These are phyloP conservation scores for Lathyrus sativus DNA, from an alignment of 306 rosid genomes.

Conservation along the genomic window DNA sequence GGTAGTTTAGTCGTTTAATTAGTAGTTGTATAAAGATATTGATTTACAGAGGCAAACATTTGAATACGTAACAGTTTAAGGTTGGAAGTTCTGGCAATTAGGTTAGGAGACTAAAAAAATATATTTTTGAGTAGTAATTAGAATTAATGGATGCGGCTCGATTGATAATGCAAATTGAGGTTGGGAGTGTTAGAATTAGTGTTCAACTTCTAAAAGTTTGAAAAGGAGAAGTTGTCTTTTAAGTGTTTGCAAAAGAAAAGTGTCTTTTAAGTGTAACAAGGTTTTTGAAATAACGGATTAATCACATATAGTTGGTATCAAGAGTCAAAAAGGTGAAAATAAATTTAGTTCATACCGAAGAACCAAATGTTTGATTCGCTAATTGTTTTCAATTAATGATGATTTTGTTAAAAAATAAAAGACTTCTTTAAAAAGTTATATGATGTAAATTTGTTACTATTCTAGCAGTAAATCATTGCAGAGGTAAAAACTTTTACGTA, in stretches of 20 bases:
- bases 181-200: neutral
- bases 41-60: too few relatives aligned
- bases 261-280: slow-evolving; percentile 1
- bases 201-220: neutral
- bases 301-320: neutral
- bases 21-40: too few relatives aligned
- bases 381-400: neutral
- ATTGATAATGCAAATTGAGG: neutral
- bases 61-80: too few relatives aligned
- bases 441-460: too few relatives aligned
- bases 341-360: neutral
- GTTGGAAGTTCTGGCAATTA: too few relatives aligned
- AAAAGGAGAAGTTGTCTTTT: neutral
- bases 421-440: neutral
- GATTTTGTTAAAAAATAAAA: neutral
- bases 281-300: neutral
- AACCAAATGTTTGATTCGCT: neutral
- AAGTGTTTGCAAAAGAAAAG: neutral
- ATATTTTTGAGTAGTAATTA: neutral
- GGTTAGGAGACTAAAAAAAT: too few relatives aligned
- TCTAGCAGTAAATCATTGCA: too few relatives aligned
- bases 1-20: too few relatives aligned
- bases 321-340: neutral
- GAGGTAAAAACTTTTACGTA: too few relatives aligned
- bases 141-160: neutral